These are phyloP conservation scores for Crithidia acanthocephali DNA, from an alignment of 208 protist genomes.

Conservation along the genomic window DNA sequence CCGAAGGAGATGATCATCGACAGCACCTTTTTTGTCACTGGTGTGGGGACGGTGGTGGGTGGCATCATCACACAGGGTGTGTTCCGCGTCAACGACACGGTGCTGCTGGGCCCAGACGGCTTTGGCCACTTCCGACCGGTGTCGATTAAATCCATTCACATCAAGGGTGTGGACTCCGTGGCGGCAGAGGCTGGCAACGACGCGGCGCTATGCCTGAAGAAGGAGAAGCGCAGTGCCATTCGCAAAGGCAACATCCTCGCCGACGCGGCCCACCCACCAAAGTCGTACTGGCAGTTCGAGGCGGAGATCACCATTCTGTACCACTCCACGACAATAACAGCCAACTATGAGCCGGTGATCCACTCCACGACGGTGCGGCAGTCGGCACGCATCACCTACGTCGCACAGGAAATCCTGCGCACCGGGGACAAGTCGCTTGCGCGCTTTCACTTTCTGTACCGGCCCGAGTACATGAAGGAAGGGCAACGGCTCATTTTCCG, in stretches of 20 bases:
- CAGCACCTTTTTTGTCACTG: slow-evolving; percentile 92
- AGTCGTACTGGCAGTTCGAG: slow-evolving; percentile 95
- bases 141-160: slow-evolving; percentile 95
- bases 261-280: slow-evolving; percentile 52
- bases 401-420: slow-evolving; percentile 92
- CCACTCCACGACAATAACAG: slow-evolving; percentile 97
- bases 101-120: slow-evolving; percentile 95
- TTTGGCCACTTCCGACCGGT: slow-evolving; percentile 90
- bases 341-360: slow-evolving; percentile 97
- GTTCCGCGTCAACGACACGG: slow-evolving; percentile 90
- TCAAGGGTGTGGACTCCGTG: slow-evolving; percentile 88
- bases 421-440: slow-evolving; percentile 95
- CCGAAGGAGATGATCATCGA: slow-evolving; percentile 93
- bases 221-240: slow-evolving; percentile 92
- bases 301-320: slow-evolving; percentile 97
- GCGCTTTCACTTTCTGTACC: slow-evolving; percentile 94
- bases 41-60: slow-evolving; percentile 96
- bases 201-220: slow-evolving; percentile 95
- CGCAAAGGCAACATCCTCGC: slow-evolving; percentile 96
- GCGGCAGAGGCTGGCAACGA: slow-evolving; percentile 91
- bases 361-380: slow-evolving; percentile 94
- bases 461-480: slow-evolving; percentile 94
- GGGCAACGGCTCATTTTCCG: slow-evolving; percentile 94
- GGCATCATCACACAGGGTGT: slow-evolving; percentile 94
- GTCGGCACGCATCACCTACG: slow-evolving; percentile 84